Conservation (phyloP, 2,329 filamentous ascomycete species). For the Talaromyces verruculosus region DNA sequence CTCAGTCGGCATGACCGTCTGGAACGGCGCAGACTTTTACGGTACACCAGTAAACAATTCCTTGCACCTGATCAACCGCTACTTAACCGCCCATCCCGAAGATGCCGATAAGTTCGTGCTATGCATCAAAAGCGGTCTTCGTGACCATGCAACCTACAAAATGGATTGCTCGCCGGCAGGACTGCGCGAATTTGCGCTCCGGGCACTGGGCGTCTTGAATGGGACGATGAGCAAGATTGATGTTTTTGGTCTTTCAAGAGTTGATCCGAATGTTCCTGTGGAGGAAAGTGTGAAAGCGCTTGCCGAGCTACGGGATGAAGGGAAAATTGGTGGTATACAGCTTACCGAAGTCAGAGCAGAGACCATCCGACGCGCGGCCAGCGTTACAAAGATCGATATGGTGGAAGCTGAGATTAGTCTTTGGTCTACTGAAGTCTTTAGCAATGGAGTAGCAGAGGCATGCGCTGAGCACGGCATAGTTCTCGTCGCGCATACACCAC, state of each 20-base stretch:
- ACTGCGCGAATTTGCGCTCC: conserved; percentile 59
- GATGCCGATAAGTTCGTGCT: conserved; percentile 63
- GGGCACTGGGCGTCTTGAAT: conserved; percentile 53
- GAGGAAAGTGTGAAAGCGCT: conserved; percentile 47
- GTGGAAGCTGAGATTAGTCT: conserved; percentile 63
- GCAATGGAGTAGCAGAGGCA: conserved; percentile 58
- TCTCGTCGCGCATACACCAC: conserved; percentile 60
- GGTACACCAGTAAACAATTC: conserved; percentile 59
- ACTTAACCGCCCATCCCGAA: conserved; percentile 64
- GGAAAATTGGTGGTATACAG: conserved; percentile 47
- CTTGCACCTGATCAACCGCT: conserved; percentile 59
- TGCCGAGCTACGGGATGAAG: conserved; percentile 41
- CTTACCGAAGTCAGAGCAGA: conserved; percentile 47
- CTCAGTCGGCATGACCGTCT: conserved; percentile 50
- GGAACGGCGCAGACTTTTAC: conserved; percentile 66
- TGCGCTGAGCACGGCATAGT: conserved; percentile 61
- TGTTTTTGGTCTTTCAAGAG: conserved; percentile 59
- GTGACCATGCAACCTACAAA: conserved; percentile 28
- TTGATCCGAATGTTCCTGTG: conserved; percentile 54
- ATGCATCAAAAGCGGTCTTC: conserved; percentile 61
- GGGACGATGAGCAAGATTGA: conserved; percentile 55
- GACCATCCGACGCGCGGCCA: conserved; percentile 45
- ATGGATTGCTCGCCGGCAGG: conserved; percentile 56
- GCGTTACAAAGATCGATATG: conserved; percentile 55
- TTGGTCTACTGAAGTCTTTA: conserved; percentile 56